A percentile compares a stretch with the other conserved stretches of the same genome.
Evolutionary conservation across 2,329 filamentous ascomycete genomes (phyloP).

Genomic region (Ophiocordyceps australis): DNA sequence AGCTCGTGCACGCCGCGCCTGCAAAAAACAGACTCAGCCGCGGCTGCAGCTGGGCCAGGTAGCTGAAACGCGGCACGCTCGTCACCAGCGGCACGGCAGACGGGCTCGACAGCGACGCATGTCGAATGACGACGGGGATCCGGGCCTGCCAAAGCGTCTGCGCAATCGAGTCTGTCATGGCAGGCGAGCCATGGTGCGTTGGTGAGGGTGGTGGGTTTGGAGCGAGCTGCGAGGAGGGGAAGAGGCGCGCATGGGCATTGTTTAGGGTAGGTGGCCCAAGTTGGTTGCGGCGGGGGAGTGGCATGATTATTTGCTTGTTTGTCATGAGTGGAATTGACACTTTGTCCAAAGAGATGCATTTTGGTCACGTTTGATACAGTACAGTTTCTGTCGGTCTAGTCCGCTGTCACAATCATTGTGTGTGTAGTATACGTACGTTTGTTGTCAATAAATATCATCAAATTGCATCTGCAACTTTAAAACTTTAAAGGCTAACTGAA

Average conservation of each 20-base stretch:
- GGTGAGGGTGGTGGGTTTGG: constrained; percentile 1
- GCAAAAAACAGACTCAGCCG: constrained; percentile 35
- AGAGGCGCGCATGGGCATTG: neutral
- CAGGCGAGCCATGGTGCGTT: neutral
- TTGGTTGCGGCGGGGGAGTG: too few relatives aligned
- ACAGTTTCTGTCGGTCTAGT: too few relatives aligned
- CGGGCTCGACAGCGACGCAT: constrained; percentile 20
- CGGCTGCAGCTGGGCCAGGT: constrained; percentile 37
- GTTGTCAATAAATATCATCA: too few relatives aligned
- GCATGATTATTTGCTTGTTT: too few relatives aligned
- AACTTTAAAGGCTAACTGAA: too few relatives aligned
- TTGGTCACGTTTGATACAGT: too few relatives aligned
- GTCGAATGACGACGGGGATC: constrained; percentile 35
- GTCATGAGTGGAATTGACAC: too few relatives aligned
- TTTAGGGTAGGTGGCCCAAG: neutral
- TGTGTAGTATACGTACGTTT: too few relatives aligned
- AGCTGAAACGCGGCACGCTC: constrained; percentile 38
- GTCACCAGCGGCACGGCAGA: constrained; percentile 31
- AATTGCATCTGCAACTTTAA: too few relatives aligned
- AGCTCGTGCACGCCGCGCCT: constrained; percentile 35
- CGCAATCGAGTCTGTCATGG: constrained; percentile 16
- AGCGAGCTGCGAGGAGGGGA: too few relatives aligned
- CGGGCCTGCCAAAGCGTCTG: constrained; percentile 34
- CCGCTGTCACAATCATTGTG: too few relatives aligned
- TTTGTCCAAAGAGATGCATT: too few relatives aligned